Evolutionary conservation across 768 basidiomycete genomes (phyloP).

Genomic region (Leccinum boreale): DNA sequence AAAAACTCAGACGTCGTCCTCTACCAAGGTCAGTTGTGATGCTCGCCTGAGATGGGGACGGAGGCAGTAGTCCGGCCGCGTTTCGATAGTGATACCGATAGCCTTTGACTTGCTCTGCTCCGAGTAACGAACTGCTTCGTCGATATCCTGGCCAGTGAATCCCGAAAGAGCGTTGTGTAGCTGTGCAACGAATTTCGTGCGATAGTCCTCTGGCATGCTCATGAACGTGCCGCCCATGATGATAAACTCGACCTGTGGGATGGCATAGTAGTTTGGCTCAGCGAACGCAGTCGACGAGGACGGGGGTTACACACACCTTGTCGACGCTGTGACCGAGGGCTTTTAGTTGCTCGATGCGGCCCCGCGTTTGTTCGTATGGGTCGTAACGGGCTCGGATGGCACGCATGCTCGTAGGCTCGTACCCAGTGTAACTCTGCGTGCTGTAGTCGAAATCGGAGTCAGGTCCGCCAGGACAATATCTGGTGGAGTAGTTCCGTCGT

Average conservation of each 20-base stretch:
- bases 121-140: constrained; percentile 96
- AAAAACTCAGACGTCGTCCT: not conserved
- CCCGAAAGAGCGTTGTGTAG: constrained; percentile 96
- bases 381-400: constrained; percentile 96
- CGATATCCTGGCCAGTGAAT: constrained; percentile 88
- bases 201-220: constrained; percentile 98
- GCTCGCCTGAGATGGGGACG: constrained; percentile 87
- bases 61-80: constrained; percentile 95
- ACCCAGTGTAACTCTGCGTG: constrained; percentile 93
- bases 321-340: constrained; percentile 96
- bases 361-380: constrained; percentile 95
- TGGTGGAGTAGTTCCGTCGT: constrained; percentile 27
- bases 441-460: constrained; percentile 99
- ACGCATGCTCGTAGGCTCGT: constrained; percentile 98
- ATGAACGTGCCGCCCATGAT: constrained; percentile 99
- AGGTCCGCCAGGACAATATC: constrained; percentile 97
- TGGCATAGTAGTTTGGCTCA: not conserved
- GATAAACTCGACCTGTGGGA: constrained; percentile 75
- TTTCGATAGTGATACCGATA: constrained; percentile 99
- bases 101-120: constrained; percentile 98
- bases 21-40: not conserved
- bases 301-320: constrained; percentile 56
- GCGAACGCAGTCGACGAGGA: not conserved
- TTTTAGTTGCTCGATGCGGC: constrained; percentile 93
- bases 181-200: constrained; percentile 90